phyloP scores from a whole-genome alignment of 495 filamentous ascomycete genomes.

The Hamigera avellanea region DNA sequence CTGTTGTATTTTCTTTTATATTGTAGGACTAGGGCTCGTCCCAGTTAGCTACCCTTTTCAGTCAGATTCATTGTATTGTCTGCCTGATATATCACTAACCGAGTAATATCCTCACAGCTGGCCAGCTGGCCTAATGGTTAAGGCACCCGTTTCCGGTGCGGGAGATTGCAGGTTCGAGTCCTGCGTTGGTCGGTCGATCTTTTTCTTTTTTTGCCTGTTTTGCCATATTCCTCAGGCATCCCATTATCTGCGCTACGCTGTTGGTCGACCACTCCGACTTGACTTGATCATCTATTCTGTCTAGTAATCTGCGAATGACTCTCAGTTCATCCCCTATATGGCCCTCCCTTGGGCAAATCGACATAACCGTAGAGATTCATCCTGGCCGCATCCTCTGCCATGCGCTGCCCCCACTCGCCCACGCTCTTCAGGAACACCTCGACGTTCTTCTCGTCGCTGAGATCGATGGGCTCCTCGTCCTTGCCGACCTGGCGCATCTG shows the following conservation, averaged over 20 bases:
- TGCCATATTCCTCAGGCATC: not conserved
- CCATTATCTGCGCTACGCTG: no score
- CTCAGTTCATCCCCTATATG: no score
- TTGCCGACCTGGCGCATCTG: slow-evolving; percentile 44
- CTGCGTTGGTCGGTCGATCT: slow-evolving; percentile 19
- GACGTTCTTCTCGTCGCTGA: slow-evolving; percentile 30
- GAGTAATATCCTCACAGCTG: no score
- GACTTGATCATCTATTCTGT: no score
- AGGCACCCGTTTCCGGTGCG: slow-evolving; percentile 23
- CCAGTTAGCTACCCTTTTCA: no score
- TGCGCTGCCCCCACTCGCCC: slow-evolving; percentile 24
- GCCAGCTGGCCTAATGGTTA: slow-evolving; percentile 23
- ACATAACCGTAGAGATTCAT: slow-evolving; percentile 26
- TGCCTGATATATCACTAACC: no score
- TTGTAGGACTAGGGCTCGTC: no score
- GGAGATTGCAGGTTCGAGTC: slow-evolving; percentile 24
- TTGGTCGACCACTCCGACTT: no score
- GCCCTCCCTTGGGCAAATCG: slow-evolving; percentile 7
- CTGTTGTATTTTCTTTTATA: no score
- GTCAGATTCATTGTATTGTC: no score
- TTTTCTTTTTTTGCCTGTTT: slow-evolving; percentile 1
- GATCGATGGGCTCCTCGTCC: slow-evolving; percentile 40
- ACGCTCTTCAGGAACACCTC: slow-evolving; percentile 19
- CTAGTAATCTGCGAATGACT: no score
- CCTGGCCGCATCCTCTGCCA: slow-evolving; percentile 19